Conservation (phyloP, 768 basidiomycete species). For the Ramaria sp. region DNA sequence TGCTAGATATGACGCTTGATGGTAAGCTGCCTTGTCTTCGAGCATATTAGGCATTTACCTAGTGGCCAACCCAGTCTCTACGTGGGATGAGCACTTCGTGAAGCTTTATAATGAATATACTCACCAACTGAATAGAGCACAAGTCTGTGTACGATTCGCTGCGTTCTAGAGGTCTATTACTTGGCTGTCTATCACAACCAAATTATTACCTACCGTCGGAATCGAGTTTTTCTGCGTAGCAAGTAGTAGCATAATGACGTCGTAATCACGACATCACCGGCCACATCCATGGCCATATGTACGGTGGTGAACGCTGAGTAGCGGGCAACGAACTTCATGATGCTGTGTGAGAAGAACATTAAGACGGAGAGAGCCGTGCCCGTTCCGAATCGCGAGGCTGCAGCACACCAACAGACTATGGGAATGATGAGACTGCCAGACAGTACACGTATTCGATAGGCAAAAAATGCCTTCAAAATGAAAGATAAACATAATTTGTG, state of each 20-base stretch:
- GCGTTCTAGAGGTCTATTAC: constrained; percentile 1
- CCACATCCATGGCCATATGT: background rate
- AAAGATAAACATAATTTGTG: background rate
- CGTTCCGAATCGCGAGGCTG: background rate
- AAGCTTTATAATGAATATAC: background rate
- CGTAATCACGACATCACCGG: background rate
- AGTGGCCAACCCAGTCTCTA: background rate
- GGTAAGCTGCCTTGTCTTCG: background rate
- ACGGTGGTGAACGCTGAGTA: background rate
- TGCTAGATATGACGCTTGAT: too few species aligned
- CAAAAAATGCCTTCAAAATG: background rate
- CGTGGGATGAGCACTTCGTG: background rate
- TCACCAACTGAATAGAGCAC: background rate
- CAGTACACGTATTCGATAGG: constrained; percentile 1
- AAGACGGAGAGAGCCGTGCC: background rate
- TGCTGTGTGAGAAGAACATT: background rate
- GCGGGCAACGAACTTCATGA: background rate
- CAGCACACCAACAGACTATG: background rate
- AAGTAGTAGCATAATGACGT: background rate
- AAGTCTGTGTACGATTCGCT: background rate
- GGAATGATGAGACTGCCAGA: background rate
- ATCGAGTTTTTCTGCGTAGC: background rate
- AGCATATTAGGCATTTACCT: background rate
- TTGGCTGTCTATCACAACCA: background rate
- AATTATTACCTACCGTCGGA: background rate